Evolutionary conservation across 306 rosid genomes (phyloP).

Genomic region (Lathyrus oleraceus): DNA sequence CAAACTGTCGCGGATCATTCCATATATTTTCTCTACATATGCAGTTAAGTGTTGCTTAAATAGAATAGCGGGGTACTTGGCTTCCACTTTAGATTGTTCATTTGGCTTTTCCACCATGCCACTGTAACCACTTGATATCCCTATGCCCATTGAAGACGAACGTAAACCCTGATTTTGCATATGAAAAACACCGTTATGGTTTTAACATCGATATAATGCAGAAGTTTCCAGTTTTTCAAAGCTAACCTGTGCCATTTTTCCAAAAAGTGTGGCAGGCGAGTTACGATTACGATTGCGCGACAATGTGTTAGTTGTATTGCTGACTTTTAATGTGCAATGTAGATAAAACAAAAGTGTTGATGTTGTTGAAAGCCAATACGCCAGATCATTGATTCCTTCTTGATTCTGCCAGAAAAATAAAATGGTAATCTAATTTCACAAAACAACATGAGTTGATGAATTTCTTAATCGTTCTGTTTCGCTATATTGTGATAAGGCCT

Average conservation of each 20-base stretch:
- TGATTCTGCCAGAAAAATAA: constrained; percentile 50
- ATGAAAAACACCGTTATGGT: constrained; percentile 22
- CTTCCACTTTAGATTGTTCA: constrained; percentile 75
- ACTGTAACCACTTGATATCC: constrained; percentile 83
- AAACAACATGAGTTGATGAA: constrained; percentile 5
- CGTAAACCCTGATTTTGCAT: constrained; percentile 63
- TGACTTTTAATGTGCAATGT: constrained; percentile 82
- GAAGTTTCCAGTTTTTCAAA: constrained; percentile 29
- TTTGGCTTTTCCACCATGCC: constrained; percentile 75
- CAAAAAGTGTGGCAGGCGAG: constrained; percentile 75
- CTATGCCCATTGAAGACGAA: constrained; percentile 69
- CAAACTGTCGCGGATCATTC: constrained; percentile 74
- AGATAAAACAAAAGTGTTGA: constrained; percentile 79
- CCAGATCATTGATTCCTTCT: constrained; percentile 65
- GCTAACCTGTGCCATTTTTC: constrained; percentile 85
- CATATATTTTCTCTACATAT: constrained; percentile 74
- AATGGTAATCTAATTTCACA: constrained; percentile 18
- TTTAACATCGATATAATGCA: constrained; percentile 2
- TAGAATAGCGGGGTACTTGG: constrained; percentile 83
- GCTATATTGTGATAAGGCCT: background rate
- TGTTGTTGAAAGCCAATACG: constrained; percentile 88
- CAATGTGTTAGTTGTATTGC: constrained; percentile 55
- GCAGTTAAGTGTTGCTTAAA: constrained; percentile 84
- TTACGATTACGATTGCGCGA: constrained; percentile 67
- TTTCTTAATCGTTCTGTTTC: background rate